phyloP scores from a whole-genome alignment of 1,139 yeast species.

The Hyphopichia fennica region DNA sequence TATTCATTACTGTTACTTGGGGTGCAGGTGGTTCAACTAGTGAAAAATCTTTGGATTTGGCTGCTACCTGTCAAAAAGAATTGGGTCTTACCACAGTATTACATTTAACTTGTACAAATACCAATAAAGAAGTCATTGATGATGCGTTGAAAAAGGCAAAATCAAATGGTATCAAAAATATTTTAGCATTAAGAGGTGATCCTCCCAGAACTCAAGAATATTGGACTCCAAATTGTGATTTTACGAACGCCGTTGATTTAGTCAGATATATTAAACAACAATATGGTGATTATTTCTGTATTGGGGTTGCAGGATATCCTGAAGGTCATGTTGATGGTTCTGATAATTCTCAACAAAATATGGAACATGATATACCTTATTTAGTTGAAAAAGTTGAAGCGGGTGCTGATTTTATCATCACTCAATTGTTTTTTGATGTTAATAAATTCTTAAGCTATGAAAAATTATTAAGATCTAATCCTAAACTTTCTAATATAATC shows the following conservation, averaged over 20 bases:
- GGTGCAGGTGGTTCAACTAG: constrained; percentile 98
- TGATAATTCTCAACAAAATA: constrained; percentile 60
- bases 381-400: constrained; percentile 54
- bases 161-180: constrained; percentile 74
- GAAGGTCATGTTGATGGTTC: constrained; percentile 94
- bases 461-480: constrained; percentile 29
- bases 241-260: constrained; percentile 77
- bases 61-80: constrained; percentile 72
- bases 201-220: constrained; percentile 86
- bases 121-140: constrained; percentile 74
- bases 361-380: constrained; percentile 65
- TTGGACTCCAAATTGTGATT: constrained; percentile 58
- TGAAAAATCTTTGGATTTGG: constrained; percentile 80
- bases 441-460: constrained; percentile 42
- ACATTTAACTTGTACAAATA: constrained; percentile 95
- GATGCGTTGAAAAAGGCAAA: constrained; percentile 75
- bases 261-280: constrained; percentile 69
- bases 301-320: constrained; percentile 95
- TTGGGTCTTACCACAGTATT: constrained; percentile 84
- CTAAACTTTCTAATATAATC: constrained; percentile 47
- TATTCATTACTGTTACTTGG: constrained; percentile 94
- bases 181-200: constrained; percentile 92
- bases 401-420: constrained; percentile 47
- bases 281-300: constrained; percentile 75
- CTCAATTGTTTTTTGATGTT: constrained; percentile 47